Conservation (phyloP, 306 rosid species). For the Phaseolus lunatus region DNA sequence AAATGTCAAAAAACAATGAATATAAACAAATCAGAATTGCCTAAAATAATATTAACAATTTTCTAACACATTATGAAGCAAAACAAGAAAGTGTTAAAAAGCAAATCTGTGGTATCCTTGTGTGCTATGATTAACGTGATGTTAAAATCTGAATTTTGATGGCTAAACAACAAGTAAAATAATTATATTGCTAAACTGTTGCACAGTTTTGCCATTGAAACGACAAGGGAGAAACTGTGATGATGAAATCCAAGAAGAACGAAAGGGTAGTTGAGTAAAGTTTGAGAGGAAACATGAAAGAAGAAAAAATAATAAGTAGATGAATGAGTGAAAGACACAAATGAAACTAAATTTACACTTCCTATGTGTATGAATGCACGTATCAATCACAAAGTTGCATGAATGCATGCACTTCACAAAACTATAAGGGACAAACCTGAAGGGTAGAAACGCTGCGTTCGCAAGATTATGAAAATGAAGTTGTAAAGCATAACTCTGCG, state of each 20-base stretch:
- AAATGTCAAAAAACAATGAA: not conserved
- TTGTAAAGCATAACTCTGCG: no score
- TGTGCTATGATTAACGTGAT: not conserved
- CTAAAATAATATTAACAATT: not conserved
- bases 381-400: not conserved
- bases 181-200: not conserved
- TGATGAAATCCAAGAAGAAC: not conserved
- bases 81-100: not conserved
- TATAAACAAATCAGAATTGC: not conserved
- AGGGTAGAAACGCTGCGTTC: no score
- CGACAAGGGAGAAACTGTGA: not conserved
- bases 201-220: not conserved
- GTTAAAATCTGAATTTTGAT: constrained; percentile 11
- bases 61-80: not conserved
- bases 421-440: not conserved
- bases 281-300: not conserved
- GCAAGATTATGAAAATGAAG: no score
- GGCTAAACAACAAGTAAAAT: not conserved
- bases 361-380: not conserved
- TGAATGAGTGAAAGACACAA: not conserved
- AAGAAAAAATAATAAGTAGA: not conserved
- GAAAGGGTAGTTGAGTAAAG: not conserved
- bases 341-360: not conserved
- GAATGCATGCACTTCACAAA: not conserved
- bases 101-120: not conserved